Evolutionary conservation across 2,329 filamentous ascomycete species (phyloP), one percentile per base, ranked within the genome.

Genomic region (Colletotrichum truncatum): DNA sequence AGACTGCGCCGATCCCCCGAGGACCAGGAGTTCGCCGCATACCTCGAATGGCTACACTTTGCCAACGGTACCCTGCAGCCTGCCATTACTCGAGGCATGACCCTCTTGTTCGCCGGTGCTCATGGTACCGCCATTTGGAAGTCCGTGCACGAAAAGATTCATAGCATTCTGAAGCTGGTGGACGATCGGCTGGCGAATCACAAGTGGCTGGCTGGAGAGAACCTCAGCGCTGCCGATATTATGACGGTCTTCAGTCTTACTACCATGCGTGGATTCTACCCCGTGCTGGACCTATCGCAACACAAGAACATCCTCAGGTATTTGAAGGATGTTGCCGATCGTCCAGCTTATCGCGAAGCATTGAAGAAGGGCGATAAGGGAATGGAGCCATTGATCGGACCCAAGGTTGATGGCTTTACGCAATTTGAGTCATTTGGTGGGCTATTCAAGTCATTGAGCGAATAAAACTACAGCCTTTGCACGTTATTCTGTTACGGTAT

Each of bases 21-120:
- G 21, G 75, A 86, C 53, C 74, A 80, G 14, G 79, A 81, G 45
- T 91, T 89, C 67, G 77, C 86, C 2, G 82, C 88, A 53, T 91
- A 88, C 68, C 71, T 92, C 1, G 90, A 87, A 78, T 92, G 87
- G 87, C 85, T 87, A 71, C 86, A 91, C 72, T 90, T 82, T 73
- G 77, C 80, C 8, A 83, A 86, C 70, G 80, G 80, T 32, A 81
- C 73, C 2, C 76, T 87, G 4, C 75, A 78, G 68, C 75, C 81
- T 0, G 72, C 73, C 0, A 64, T 86, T 34, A 67, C 72, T 4
- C 75, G 80, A 11, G 72, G 71, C 5, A 73, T 87, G 73, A 49
- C 71, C 5, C 28, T 66, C 6, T n/a, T 66, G 21, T 63, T 66
- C 14, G 57, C 63, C 14, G 63, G 63, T 14, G 78, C 81, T 25